Evolutionary conservation across 2,329 filamentous ascomycete genomes (phyloP), one percentile per base, ranked within the genome.

Genomic region (Ascocoryne sarcoides): DNA sequence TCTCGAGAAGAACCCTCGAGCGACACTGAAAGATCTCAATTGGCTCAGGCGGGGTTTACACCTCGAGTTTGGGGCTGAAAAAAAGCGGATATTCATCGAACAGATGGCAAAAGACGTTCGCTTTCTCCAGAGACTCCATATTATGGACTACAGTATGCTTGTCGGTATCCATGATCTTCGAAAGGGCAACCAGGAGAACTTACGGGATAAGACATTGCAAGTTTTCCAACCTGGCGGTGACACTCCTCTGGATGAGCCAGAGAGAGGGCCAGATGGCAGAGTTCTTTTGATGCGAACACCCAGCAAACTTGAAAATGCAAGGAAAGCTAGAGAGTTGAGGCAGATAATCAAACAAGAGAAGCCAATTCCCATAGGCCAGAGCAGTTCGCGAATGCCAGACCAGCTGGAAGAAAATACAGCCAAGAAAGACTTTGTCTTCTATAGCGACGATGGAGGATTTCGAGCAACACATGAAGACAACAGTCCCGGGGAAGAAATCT

Each of bases 101-200:
- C 92, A 98, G 64, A 77, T 98, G 57, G 76, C 88, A 52, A 76
- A 76, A 45, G 92, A 98, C 61, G 92, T 98, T 7, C 76, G 78
- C 38, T 69, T 98, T 21, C 67, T 98, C 44, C 88, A 96, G 63
- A 79, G 75, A 53, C 70, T 96, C 32, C 83, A 94, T 54, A 96
- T 98, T 55, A 98, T 98, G 92, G 92, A 98, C 62, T 98, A 98
- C 64, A 96, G 90, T 8, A 75, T 98, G 46, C 72, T 98, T 28
- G 79, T 98, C 40, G 92, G 92, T 36, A 92, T 96, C 37, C 92
- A 98, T 59, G 92, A 98, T 59, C 63, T 93, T 15, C 77, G 79
- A 40, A 82, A 85, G 52, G 92, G 92, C 20, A 98, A 98, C 58
- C 88, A 95, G 53, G 92, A 98, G 61, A 95, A 95, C 42, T 69